Conservation (phyloP, 495 filamentous ascomycete species). For the Hyphodiscus hymeniophilus region DNA sequence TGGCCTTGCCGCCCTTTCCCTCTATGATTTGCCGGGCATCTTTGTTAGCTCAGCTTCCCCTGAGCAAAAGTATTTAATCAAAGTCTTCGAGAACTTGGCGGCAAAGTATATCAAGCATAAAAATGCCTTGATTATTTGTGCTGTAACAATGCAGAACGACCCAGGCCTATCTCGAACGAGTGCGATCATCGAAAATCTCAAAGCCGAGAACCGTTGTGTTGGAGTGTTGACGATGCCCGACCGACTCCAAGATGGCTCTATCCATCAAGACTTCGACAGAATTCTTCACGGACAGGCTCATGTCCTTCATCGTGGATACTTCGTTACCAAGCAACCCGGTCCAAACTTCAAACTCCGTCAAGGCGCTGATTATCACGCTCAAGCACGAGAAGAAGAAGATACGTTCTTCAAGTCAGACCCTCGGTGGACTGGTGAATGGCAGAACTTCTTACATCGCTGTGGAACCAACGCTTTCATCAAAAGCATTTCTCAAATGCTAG, state of each 20-base stretch:
- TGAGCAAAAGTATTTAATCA: conserved; percentile 54
- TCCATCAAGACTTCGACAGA: conserved; percentile 43
- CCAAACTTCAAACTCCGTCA: conserved; percentile 23
- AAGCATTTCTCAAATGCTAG: conserved; percentile 44
- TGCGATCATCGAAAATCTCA: conserved; percentile 45
- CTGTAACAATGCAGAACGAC: conserved; percentile 67
- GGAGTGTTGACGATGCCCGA: conserved; percentile 82
- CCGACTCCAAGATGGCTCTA: conserved; percentile 41
- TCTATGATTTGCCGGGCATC: conserved; percentile 76
- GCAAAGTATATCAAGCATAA: conserved; percentile 54
- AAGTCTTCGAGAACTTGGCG: conserved; percentile 59
- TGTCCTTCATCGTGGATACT: conserved; percentile 49
- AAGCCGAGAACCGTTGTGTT: conserved; percentile 55
- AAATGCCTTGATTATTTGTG: conserved; percentile 65
- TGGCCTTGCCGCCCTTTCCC: conserved; percentile 58
- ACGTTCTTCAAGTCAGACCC: conserved; percentile 42
- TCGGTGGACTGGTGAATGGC: conserved; percentile 34
- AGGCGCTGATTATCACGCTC: conserved; percentile 34
- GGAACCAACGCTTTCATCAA: conserved; percentile 49
- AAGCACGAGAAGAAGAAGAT: conserved; percentile 49
- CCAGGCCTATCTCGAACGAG: conserved; percentile 63
- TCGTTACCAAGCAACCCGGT: conserved; percentile 52
- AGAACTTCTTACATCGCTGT: conserved; percentile 40
- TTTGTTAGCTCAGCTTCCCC: conserved; percentile 45
- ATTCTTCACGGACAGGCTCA: conserved; percentile 45